A percentile compares a stretch with the other conserved stretches of the same genome.
Conservation (phyloP, 768 basidiomycete species). For the Sporobolomyces roseus region DNA sequence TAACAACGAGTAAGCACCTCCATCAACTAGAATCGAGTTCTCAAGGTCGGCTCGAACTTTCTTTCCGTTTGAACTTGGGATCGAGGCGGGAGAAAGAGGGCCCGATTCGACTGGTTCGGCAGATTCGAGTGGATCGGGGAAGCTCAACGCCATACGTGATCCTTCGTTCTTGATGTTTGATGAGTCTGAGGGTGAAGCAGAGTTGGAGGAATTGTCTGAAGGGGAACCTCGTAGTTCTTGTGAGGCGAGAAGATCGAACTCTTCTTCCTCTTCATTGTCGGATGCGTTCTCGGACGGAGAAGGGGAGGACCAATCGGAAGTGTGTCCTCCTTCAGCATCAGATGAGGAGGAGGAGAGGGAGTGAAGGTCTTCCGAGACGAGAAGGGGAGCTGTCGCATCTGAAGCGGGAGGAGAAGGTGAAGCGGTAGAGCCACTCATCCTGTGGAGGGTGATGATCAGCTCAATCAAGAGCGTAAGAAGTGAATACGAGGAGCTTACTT, state of each 20-base stretch:
- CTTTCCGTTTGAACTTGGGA: background rate
- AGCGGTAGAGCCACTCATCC: no score
- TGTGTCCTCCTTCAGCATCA: background rate
- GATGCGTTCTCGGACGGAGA: background rate
- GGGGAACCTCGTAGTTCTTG: constrained; percentile 9
- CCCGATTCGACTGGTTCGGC: no score
- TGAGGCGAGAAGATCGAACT: constrained; percentile 1
- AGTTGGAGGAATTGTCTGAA: background rate
- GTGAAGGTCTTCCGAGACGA: constrained; percentile 5
- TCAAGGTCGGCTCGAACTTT: constrained; percentile 9
- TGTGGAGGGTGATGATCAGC: no score
- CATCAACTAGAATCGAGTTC: constrained; percentile 12
- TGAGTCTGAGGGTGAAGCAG: background rate
- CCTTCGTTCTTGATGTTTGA: background rate
- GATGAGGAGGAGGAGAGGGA: constrained; percentile 2
- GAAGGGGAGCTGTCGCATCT: background rate
- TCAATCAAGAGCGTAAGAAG: no score
- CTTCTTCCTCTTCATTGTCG: background rate
- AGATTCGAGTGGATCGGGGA: constrained; percentile 12
- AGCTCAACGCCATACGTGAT: background rate
- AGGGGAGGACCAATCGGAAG: constrained; percentile 12
- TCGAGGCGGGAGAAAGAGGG: background rate
- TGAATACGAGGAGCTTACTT: no score
- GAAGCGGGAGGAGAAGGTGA: constrained; percentile 2
- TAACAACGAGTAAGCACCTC: constrained; percentile 9